Evolutionary conservation across 306 rosid species (phyloP), one percentile per base, ranked within the genome.

Genomic region (Citrullus colocynthis): DNA sequence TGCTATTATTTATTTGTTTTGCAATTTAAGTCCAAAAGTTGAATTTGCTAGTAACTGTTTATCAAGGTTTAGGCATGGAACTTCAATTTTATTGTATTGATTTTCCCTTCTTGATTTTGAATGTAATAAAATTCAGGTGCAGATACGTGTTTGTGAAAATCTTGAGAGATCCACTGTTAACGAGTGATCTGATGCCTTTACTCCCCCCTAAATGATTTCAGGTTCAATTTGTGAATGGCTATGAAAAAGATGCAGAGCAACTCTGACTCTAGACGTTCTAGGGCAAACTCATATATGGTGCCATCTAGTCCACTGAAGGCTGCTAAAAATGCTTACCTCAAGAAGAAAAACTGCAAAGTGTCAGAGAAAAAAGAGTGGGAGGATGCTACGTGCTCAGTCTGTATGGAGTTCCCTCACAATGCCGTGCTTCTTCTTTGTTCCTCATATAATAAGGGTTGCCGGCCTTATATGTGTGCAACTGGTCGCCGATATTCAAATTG

Each of bases 341-440:
- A 86, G 87, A 91, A 89, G 83, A 86, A 83, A 70, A 41, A 82
- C 78, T 79, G 83, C 62, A 81, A 82, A 86, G 85, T 80, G 63
- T 79, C 80, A 5, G 93, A 84, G 80, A 92, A 89, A 88, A 89
- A 91, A 75, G 96, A 91, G 49, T 95, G 97, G 99, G 84, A 88
- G 74, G 90, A 87, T 80, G 89, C 87, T 73, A 91, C 85, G 16
- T 95, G 99, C 80, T 91, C 99, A 10, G 99, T 95, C 67, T 95
- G 99, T 77, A 86, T 95, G 96, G 99, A 95, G 88, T 93, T 82
- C 79, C 99, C 99, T 74, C 99, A 95, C 86, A 95, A 95, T 86
- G 96, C 97, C 42, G 97, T 95, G 74, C 97, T 95, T 59, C 97
- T 95, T 14, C 99, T 95, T 48, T 95, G 99, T 84, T 92, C 99